Evolutionary conservation across 2,329 filamentous ascomycete genomes (phyloP), one percentile per base, ranked within the genome.

Genomic region (Pseudogymnoascus sp.): DNA sequence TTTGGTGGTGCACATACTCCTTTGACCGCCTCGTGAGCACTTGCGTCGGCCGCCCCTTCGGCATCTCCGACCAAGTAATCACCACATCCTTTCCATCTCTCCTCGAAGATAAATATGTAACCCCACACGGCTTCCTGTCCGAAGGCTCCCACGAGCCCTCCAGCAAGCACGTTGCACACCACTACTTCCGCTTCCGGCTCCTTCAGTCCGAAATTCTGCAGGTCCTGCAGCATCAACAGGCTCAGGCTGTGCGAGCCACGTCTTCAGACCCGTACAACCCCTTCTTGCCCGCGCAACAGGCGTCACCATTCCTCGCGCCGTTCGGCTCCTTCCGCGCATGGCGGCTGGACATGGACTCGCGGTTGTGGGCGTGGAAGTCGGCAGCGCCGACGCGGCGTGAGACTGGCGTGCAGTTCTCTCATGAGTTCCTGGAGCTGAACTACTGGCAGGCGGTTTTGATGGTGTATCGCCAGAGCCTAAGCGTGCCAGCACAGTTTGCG

Each of bases 391-490:
- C 84, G 0, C 87, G 88, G 65, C 76, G 84, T 21, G 86, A 94
- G 63, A 96, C 91, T 0, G 92, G 92, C 1, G 94, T 97, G 2
- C 86, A 86, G 3, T 97, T 97, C 73, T 92, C 90, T 0, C 86
- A 90, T 1, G 89, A 96, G 62, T 96, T 97, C 69, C 77, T 97
- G 4, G 91, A 97, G 69, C 81, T 97, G 64, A 97, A 97, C 74
- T 97, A 97, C 75, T 97, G 93, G 92, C 93, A 97, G 73, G 91
- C 92, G 3, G 87, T 97, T 64, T 95, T 97, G 67, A 92, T 97
- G 88, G 83, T 97, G 17, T 97, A 97, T 73, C 83, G 93, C 62
- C 93, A 96, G 74, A 94, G 92, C 73, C 76, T 96, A 65, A 89
- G 90, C 58, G 90, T 96, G 15, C 93, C 93, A 0, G 85, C 89